Evolutionary conservation across 139 green algal genomes (phyloP).

Genomic region (Dunaliella primolecta): DNA sequence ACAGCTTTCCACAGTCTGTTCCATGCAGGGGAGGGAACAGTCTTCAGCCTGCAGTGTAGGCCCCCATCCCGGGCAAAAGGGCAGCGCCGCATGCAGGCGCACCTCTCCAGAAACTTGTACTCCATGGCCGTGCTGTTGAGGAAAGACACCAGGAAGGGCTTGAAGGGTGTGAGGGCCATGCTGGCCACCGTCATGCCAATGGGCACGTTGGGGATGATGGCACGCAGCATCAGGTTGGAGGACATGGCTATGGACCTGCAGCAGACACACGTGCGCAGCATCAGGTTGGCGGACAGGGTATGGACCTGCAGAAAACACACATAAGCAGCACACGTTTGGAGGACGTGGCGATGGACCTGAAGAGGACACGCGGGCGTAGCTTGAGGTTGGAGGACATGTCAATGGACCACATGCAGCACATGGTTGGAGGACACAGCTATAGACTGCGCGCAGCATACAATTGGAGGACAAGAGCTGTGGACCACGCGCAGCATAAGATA

Average conservation of each 20-base stretch:
- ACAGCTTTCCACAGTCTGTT: too few species aligned
- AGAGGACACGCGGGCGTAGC: slow-evolving; percentile 44
- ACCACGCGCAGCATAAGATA: slow-evolving; percentile 43
- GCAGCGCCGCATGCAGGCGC: too few species aligned
- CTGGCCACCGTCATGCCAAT: slow-evolving; percentile 24
- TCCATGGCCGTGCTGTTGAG: slow-evolving; percentile 53
- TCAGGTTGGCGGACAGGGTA: too few species aligned
- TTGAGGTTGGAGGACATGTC: slow-evolving; percentile 36
- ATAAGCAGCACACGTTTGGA: too few species aligned
- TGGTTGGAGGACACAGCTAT: slow-evolving; percentile 34
- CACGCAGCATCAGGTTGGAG: slow-evolving; percentile 42
- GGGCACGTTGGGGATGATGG: slow-evolving; percentile 40
- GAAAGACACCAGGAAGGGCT: slow-evolving; percentile 53
- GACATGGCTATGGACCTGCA: slow-evolving; percentile 36
- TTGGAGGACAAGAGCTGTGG: slow-evolving; percentile 31
- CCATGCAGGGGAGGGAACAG: too few species aligned
- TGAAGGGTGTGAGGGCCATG: slow-evolving; percentile 61
- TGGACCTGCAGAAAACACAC: too few species aligned
- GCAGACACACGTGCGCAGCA: too few species aligned
- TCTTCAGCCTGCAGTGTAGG: too few species aligned
- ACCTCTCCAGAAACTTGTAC: slow-evolving; percentile 36
- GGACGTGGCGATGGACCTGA: slow-evolving; percentile 4
- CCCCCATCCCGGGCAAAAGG: too few species aligned
- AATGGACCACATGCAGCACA: slow-evolving; percentile 46
- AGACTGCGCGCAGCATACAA: slow-evolving; percentile 46